A percentile compares a stretch with the other conserved stretches of the same genome.
Evolutionary conservation across 352 stramenopile genomes (phyloP).

Genomic region (Blastocystis sp.): DNA sequence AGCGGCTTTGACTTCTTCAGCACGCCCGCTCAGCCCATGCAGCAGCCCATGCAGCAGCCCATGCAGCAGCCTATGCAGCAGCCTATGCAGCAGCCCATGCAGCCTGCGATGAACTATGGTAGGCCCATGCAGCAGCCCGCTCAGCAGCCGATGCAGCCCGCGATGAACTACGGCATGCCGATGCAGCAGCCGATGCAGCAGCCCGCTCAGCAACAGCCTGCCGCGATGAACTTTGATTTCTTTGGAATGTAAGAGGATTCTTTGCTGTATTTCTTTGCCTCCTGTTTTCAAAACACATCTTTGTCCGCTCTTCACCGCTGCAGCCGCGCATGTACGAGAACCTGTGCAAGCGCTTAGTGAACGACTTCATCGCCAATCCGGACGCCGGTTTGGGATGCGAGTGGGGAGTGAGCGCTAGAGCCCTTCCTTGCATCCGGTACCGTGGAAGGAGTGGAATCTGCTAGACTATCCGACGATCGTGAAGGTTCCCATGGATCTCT

Average conservation of each 20-base stretch:
- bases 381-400: too few species aligned
- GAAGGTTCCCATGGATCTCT: conserved; percentile 67
- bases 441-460: conserved; percentile 68
- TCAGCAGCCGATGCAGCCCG: conserved; percentile 9
- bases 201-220: conserved; percentile 20
- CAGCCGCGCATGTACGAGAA: too few species aligned
- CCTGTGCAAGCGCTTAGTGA: too few species aligned
- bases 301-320: too few species aligned
- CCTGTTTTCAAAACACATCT: too few species aligned
- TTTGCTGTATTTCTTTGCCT: conserved; percentile 37
- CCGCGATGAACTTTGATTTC: conserved; percentile 64
- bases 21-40: background rate
- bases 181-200: conserved; percentile 15
- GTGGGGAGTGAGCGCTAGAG: background rate
- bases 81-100: background rate
- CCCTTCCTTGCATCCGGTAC: conserved; percentile 44
- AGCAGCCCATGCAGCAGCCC: background rate
- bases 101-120: conserved; percentile 43
- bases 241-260: conserved; percentile 61
- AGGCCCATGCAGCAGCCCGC: background rate
- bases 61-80: background rate
- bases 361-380: too few species aligned
- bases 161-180: conserved; percentile 54
- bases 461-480: conserved; percentile 66
- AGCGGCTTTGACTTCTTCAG: conserved; percentile 31